Evolutionary conservation across 179 eudicot species (phyloP).

Genomic region (Heliamphora pulchella): DNA sequence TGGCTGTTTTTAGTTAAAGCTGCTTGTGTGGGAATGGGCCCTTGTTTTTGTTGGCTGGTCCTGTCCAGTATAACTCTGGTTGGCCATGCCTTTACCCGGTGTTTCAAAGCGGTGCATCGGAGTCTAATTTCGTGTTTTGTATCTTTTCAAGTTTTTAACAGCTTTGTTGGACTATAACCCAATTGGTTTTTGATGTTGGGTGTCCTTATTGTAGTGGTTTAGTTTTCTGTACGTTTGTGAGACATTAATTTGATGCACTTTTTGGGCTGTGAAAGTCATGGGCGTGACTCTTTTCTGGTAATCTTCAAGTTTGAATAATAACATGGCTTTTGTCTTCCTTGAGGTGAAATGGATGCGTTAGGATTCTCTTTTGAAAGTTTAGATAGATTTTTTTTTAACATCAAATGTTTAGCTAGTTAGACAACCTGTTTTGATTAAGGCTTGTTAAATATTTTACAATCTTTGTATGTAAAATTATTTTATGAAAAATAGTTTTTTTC

Average conservation of each 20-base stretch:
- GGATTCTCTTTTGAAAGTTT: not conserved
- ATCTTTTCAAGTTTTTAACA: not conserved
- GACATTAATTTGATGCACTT: not conserved
- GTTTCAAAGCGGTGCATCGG: not conserved
- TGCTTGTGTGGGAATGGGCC: slow-evolving; percentile 27
- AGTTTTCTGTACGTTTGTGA: not conserved
- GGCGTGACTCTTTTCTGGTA: not conserved
- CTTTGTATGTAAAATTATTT: no score
- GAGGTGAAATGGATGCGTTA: not conserved
- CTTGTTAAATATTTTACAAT: no score
- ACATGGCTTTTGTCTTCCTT: slow-evolving; percentile 1
- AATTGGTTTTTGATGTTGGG: slow-evolving; percentile 14
- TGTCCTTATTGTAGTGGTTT: not conserved
- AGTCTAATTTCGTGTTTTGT: not conserved
- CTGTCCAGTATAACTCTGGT: not conserved
- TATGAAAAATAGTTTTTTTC: no score
- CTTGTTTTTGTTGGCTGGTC: slow-evolving; percentile 29
- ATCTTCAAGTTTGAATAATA: not conserved
- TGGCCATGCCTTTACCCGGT: not conserved
- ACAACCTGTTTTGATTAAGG: no score
- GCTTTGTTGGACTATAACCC: slow-evolving; percentile 13
- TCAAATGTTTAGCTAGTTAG: no score
- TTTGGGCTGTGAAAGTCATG: not conserved
- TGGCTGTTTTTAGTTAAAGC: slow-evolving; percentile 31
- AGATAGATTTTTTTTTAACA: no score